These are phyloP conservation scores for Fennellomyces sp. DNA, from an alignment of 371 early-diverging fungal genomes.

Conservation along the genomic window DNA sequence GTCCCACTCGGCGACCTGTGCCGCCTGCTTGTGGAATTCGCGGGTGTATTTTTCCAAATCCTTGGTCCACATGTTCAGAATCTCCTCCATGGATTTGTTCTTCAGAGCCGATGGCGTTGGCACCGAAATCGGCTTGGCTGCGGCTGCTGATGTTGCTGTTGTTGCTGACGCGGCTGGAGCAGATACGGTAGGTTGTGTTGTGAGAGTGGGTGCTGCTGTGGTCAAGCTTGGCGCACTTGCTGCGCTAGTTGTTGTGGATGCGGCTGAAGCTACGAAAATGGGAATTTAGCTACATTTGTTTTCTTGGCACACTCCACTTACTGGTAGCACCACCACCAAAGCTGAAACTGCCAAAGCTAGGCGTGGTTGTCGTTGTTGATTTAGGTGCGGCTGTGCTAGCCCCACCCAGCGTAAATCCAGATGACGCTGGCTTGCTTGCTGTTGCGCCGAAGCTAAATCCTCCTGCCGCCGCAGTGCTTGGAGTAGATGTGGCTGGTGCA, in stretches of 20 bases:
- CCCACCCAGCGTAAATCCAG: too few relatives aligned
- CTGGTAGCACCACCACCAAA: constrained; percentile 5
- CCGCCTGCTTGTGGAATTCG: constrained; percentile 87
- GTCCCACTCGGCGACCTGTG: constrained; percentile 87
- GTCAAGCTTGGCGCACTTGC: constrained; percentile 12
- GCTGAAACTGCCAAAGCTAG: constrained; percentile 15
- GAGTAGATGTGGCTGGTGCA: too few relatives aligned
- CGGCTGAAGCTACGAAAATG: background rate
- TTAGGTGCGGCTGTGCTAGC: background rate
- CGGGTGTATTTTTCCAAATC: constrained; percentile 79
- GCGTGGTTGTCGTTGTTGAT: background rate
- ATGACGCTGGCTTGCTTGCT: too few relatives aligned
- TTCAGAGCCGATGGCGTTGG: constrained; percentile 65
- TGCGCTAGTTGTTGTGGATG: constrained; percentile 14
- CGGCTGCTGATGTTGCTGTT: constrained; percentile 20
- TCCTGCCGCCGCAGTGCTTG: too few relatives aligned
- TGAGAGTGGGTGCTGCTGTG: constrained; percentile 16
- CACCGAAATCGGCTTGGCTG: constrained; percentile 28
- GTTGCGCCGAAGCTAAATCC: constrained; percentile 3
- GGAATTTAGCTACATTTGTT: background rate
- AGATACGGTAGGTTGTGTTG: constrained; percentile 20
- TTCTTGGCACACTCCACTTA: background rate
- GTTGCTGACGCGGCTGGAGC: constrained; percentile 23
- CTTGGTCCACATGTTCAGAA: constrained; percentile 83
- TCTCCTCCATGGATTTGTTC: constrained; percentile 87